Base-by-base conservation (phyloP, 805 yeast species). In the Metschnikowia peoriensis region DNA sequence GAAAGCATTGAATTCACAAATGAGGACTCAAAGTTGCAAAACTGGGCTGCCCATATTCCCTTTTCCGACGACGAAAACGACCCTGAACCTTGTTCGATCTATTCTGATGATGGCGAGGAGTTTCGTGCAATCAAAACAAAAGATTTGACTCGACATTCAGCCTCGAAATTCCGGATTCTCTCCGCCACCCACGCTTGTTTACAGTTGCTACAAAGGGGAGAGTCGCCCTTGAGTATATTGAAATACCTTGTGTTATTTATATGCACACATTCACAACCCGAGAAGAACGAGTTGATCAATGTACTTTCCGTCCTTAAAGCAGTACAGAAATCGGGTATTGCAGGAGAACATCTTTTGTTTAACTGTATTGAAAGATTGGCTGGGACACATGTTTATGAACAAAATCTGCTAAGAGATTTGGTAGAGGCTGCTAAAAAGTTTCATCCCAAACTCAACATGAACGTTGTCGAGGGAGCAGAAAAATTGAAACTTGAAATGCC, bases 1-100 rank as follows among this genome's bases (percentile, higher is more conserved):
- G 50, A 46, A 15, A 6, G 6, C 8, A 4, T 17, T 7, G 38
- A 15, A 8, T 29, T 1, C 16, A 11, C 7, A 9, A 32, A 28
- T 1, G 16, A 29, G 3, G 37, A 38, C 27, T 41, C 46, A 5
- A n/a, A 46, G n/a, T 16, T 17, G 8, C 15, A 38, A 28, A 49
- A 48, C 1, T 62, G 66, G 56, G 60, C 65, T 8, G 42, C 50
- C 14, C 75, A 63, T 44, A 66, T 72, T 63, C 67, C 66, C 29
- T 47, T 39, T 22, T 61, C 68, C 0, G 69, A 66, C 16, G 69
- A 66, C 41, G 67, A 69, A 39, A 69, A 64, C 6, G 35, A 32
- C 40, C 43, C 58, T 6, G 69, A 64, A 28, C 51, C 61, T 0
- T 58, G 52, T 1, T 15, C 38, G 1, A 6, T 54, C 7, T 51